A percentile compares a stretch with the other conserved stretches of the same genome.
phyloP scores from a whole-genome alignment of 805 yeast genomes.

The Starmerella vaccinii region DNA sequence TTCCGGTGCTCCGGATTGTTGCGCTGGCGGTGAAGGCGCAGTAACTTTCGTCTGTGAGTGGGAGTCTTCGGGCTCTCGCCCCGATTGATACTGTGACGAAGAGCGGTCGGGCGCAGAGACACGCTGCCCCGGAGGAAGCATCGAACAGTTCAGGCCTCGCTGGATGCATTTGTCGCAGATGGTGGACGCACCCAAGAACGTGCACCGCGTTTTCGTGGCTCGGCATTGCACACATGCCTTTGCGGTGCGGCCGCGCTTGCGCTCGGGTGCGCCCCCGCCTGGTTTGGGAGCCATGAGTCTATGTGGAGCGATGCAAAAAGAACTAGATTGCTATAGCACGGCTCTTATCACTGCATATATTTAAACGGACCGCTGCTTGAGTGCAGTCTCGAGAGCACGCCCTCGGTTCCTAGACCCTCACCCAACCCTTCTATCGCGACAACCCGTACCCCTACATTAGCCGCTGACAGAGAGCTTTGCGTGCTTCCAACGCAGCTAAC shows the following conservation, averaged over 20 bases:
- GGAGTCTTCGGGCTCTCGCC: too few species aligned
- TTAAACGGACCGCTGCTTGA: neutral
- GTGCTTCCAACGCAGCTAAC: neutral
- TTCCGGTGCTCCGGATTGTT: too few species aligned
- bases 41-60: too few species aligned
- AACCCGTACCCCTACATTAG: neutral
- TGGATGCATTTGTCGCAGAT: conserved; percentile 19
- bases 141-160: conserved; percentile 16
- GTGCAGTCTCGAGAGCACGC: conserved; percentile 9
- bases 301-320: neutral
- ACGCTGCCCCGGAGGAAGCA: conserved; percentile 8
- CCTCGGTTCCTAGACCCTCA: neutral
- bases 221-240: conserved; percentile 21
- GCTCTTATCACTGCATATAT: conserved; percentile 5
- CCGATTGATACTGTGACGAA: neutral
- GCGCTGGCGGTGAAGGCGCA: neutral
- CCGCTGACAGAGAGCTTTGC: conserved; percentile 1
- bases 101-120: neutral
- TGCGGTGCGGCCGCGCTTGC: conserved; percentile 18
- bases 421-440: too few species aligned
- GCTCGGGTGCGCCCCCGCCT: neutral
- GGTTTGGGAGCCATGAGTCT: neutral
- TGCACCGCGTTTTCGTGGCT: conserved; percentile 20
- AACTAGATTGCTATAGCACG: neutral
- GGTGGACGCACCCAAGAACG: conserved; percentile 10